These are phyloP conservation scores for Podaxis sp. DNA, from an alignment of 768 basidiomycete species.

Conservation along the genomic window DNA sequence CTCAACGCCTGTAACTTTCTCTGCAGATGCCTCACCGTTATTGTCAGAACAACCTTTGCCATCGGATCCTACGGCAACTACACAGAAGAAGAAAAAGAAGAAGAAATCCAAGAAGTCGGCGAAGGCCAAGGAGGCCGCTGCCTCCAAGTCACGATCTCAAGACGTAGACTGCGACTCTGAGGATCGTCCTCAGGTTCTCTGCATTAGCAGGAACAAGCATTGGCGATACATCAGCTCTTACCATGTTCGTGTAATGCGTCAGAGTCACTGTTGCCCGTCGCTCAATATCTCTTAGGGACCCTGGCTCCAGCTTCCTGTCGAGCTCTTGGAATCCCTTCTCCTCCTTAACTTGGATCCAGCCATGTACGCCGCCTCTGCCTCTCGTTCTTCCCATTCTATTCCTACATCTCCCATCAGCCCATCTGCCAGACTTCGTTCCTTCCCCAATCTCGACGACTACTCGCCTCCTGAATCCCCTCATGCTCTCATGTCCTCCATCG, in stretches of 20 bases:
- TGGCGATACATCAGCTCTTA: slow-evolving; percentile 94
- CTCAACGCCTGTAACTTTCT: slow-evolving; percentile 14
- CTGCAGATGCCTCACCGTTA: slow-evolving; percentile 13
- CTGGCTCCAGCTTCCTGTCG: slow-evolving; percentile 87
- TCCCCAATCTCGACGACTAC: slow-evolving; percentile 36
- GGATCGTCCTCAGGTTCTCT: slow-evolving; percentile 63
- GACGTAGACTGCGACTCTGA: slow-evolving; percentile 36
- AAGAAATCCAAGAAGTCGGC: slow-evolving; percentile 22
- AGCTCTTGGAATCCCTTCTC: slow-evolving; percentile 81
- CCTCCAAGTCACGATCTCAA: slow-evolving; percentile 27
- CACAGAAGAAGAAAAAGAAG: slow-evolving; percentile 20
- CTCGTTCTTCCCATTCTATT: slow-evolving; percentile 28
- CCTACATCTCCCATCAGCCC: slow-evolving; percentile 17
- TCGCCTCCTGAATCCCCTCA: slow-evolving; percentile 49
- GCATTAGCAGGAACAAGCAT: slow-evolving; percentile 92
- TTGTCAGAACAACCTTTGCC: slow-evolving; percentile 9
- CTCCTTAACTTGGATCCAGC: slow-evolving; percentile 76
- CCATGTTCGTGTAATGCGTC: slow-evolving; percentile 56
- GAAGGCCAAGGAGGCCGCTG: slow-evolving; percentile 40
- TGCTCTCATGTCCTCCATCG: slow-evolving; percentile 33
- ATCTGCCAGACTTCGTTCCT: not conserved
- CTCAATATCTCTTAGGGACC: slow-evolving; percentile 61
- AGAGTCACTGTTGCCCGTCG: slow-evolving; percentile 14
- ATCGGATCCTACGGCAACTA: not conserved
- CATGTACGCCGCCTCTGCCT: slow-evolving; percentile 35